Evolutionary conservation across 2,329 filamentous ascomycete genomes (phyloP).

Genomic region (Monosporascus sp.): DNA sequence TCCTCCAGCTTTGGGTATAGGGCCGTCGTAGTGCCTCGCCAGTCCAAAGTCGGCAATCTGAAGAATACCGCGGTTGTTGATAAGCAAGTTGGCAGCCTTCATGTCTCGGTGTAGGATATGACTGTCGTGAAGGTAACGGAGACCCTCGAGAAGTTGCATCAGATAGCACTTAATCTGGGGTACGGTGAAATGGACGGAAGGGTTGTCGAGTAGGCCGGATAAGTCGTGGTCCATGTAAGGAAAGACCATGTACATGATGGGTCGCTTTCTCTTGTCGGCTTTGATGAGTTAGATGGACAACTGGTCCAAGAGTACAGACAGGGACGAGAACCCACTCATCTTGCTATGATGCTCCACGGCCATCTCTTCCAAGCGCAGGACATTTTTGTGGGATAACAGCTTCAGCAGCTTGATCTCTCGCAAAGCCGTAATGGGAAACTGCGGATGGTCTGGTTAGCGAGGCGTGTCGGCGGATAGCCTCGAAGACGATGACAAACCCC

Average conservation of each 20-base stretch:
- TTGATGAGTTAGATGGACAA: slow-evolving; percentile 18
- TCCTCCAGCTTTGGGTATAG: slow-evolving; percentile 66
- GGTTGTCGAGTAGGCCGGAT: slow-evolving; percentile 94
- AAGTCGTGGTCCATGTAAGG: slow-evolving; percentile 99
- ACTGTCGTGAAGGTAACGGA: slow-evolving; percentile 84
- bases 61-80: slow-evolving; percentile 87
- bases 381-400: slow-evolving; percentile 84
- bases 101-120: slow-evolving; percentile 94
- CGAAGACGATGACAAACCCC: slow-evolving; percentile 51
- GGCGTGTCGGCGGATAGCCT: not conserved
- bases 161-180: slow-evolving; percentile 98
- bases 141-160: slow-evolving; percentile 83
- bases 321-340: slow-evolving; percentile 18
- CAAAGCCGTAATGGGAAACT: slow-evolving; percentile 96
- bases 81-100: slow-evolving; percentile 97
- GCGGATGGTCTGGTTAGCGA: slow-evolving; percentile 11
- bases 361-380: slow-evolving; percentile 90
- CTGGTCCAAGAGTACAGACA: not conserved
- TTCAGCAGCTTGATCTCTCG: slow-evolving; percentile 98
- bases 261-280: slow-evolving; percentile 74
- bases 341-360: slow-evolving; percentile 67
- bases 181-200: slow-evolving; percentile 78
- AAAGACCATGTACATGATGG: slow-evolving; percentile 96
- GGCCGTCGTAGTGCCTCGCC: slow-evolving; percentile 86
- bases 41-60: slow-evolving; percentile 98